Percentiles rank a stretch among this genome's conserved stretches.
phyloP scores from a whole-genome alignment of 176 grass and related monocot genomes.

The Eragrostis curvula region DNA sequence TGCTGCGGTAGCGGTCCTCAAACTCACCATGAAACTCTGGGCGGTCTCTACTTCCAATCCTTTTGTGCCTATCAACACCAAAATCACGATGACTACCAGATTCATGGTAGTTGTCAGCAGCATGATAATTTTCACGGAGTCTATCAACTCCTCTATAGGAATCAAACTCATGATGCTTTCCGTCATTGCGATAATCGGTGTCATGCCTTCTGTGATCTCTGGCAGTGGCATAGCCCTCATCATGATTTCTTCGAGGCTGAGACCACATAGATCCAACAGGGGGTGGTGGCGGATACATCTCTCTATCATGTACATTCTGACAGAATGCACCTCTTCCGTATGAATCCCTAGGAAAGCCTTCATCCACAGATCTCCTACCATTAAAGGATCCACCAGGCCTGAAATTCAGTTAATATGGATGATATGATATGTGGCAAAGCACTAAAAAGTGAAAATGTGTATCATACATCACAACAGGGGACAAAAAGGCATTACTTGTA shows the following conservation, averaged over 20 bases:
- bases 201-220: slow-evolving; percentile 78
- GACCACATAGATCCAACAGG: slow-evolving; percentile 64
- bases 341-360: slow-evolving; percentile 67
- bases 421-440: slow-evolving; percentile 39
- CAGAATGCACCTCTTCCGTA: slow-evolving; percentile 73
- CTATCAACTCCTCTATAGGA: slow-evolving; percentile 57
- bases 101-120: slow-evolving; percentile 65
- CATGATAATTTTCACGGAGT: slow-evolving; percentile 58
- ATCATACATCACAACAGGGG: neutral
- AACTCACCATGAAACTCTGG: slow-evolving; percentile 58
- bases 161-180: slow-evolving; percentile 60
- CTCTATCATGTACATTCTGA: slow-evolving; percentile 66
- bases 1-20: slow-evolving; percentile 49
- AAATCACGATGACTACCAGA: slow-evolving; percentile 67
- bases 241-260: slow-evolving; percentile 78
- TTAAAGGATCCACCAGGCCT: slow-evolving; percentile 79
- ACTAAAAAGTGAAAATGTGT: slow-evolving; percentile 19
- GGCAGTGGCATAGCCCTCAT: slow-evolving; percentile 65
- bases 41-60: slow-evolving; percentile 75
- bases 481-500: neutral
- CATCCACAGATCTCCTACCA: slow-evolving; percentile 75
- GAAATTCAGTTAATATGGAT: slow-evolving; percentile 57
- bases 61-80: slow-evolving; percentile 81
- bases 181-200: slow-evolving; percentile 46
- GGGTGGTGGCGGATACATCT: slow-evolving; percentile 67